Base-by-base conservation (phyloP, 2,329 filamentous ascomycete genomes). In the Daldinia sp. region DNA sequence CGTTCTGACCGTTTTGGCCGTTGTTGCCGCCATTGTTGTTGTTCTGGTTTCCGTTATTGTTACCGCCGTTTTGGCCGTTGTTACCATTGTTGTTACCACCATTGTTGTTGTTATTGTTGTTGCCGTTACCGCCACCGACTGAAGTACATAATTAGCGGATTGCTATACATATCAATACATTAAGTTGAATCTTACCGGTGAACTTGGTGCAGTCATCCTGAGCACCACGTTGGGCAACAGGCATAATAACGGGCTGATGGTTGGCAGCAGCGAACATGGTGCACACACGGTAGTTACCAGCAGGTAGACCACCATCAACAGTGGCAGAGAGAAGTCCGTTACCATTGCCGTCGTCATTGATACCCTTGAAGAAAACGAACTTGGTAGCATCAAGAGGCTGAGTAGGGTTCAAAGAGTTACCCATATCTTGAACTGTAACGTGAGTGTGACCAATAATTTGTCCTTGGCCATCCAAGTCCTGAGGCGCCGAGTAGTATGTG, bases 361-460 rank as follows among this genome's bases (percentile, higher is more conserved):
- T 86, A 63, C 87, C 87, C 80, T 89, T 88, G 83, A 89, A 89
- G 75, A 88, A 88, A 71, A 78, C 84, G 68, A 85, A 88, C 71
- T 80, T 75, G 19, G 72, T 75, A 29, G 86, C 80, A 64, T 87
- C 81, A 4, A 85, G 80, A 25, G 86, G 81, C n/a, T 74, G 68
- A 7, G 71, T 77, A 8, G 86, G 85, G 72, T 82, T 85, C 68
- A 84, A 70, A 19, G 73, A 76, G 72, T 75, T 75, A 51, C 85
- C 86, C 48, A 84, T 77, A 64, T 84, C 79, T 75, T 89, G 86
- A 43, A 88, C 77, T 21, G 83, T 85, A 58, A 88, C 77, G 74
- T 88, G 86, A 2, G 83, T 84, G 77, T 88, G 86, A 9, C 86
- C 86, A 45, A 87, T 82, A 67, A 87, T 78, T 34, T 79, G 73